A percentile compares a stretch with the other conserved stretches of the same genome.
phyloP scores from a whole-genome alignment of 2,329 filamentous ascomycete genomes.

The Tolypocladium pustulatum region DNA sequence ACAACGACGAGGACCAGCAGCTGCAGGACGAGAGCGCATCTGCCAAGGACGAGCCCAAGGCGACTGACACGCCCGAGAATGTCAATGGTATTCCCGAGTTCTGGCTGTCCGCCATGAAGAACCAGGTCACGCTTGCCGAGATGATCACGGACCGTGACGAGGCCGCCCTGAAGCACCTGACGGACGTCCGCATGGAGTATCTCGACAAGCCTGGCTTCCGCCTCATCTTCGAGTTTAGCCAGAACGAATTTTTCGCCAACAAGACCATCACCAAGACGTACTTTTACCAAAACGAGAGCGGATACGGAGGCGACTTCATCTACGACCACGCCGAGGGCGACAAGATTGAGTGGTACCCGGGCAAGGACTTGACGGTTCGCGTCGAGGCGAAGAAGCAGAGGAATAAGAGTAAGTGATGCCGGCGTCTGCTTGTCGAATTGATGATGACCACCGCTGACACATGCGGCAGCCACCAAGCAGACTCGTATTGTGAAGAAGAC shows the following conservation, averaged over 20 bases:
- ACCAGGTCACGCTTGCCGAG: slow-evolving; percentile 91
- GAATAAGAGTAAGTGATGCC: slow-evolving; percentile 69
- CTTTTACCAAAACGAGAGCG: slow-evolving; percentile 97
- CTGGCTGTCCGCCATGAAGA: slow-evolving; percentile 99
- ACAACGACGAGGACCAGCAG: slow-evolving; percentile 62
- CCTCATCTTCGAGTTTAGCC: slow-evolving; percentile 90
- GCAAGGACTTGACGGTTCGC: slow-evolving; percentile 86
- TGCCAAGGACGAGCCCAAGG: slow-evolving; percentile 43
- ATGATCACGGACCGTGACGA: slow-evolving; percentile 99
- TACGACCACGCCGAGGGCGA: slow-evolving; percentile 98
- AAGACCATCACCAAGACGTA: slow-evolving; percentile 97
- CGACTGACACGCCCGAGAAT: slow-evolving; percentile 43
- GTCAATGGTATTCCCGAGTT: slow-evolving; percentile 90
- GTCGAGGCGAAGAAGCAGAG: slow-evolving; percentile 99
- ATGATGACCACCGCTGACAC: background rate
- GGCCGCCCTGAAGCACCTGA: slow-evolving; percentile 78
- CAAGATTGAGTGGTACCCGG: slow-evolving; percentile 93
- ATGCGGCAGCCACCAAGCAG: slow-evolving; percentile 82
- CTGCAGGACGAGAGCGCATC: slow-evolving; percentile 54
- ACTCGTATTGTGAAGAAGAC: slow-evolving; percentile 99
- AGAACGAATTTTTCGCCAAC: slow-evolving; percentile 97
- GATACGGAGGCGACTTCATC: slow-evolving; percentile 98
- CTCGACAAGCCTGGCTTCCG: slow-evolving; percentile 97
- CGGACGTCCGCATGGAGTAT: slow-evolving; percentile 97
- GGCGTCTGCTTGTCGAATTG: background rate